Evolutionary conservation across 1,139 yeast species (phyloP).

Genomic region (Taphrina communis): DNA sequence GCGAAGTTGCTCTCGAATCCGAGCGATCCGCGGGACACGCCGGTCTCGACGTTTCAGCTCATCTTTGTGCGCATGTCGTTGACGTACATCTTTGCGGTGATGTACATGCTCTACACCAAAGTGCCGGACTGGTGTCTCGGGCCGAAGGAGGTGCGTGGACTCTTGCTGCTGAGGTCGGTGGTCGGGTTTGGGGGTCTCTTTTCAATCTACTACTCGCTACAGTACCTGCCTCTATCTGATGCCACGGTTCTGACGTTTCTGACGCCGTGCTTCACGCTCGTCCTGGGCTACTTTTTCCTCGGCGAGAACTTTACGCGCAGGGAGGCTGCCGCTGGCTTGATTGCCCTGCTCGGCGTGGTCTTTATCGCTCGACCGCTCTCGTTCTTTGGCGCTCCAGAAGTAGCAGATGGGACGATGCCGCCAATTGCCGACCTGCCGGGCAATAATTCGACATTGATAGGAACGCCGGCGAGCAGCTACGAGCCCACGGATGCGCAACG

Average conservation of each 20-base stretch:
- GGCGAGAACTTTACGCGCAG: conserved; percentile 69
- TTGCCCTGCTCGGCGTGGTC: conserved; percentile 76
- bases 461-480: not conserved
- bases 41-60: conserved; percentile 78
- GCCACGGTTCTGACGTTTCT: conserved; percentile 81
- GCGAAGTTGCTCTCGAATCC: conserved; percentile 75
- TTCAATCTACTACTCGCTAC: conserved; percentile 73
- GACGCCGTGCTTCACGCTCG: conserved; percentile 76
- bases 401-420: not conserved
- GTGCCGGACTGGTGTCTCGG: conserved; percentile 72
- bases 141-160: conserved; percentile 62
- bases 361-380: conserved; percentile 74
- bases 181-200: conserved; percentile 82
- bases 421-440: conserved; percentile 36
- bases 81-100: conserved; percentile 26
- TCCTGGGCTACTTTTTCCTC: conserved; percentile 71
- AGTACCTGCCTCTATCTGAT: conserved; percentile 74
- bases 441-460: conserved; percentile 1
- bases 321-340: conserved; percentile 71
- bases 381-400: conserved; percentile 21
- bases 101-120: conserved; percentile 42
- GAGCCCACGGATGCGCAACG: conserved; percentile 47
- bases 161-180: conserved; percentile 68
- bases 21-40: conserved; percentile 54
- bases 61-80: conserved; percentile 70